Percentiles rank a stretch among this genome's conserved stretches.
Evolutionary conservation across 1,284 basidiomycete species (phyloP).

Genomic region (Neolentinus lepideus): DNA sequence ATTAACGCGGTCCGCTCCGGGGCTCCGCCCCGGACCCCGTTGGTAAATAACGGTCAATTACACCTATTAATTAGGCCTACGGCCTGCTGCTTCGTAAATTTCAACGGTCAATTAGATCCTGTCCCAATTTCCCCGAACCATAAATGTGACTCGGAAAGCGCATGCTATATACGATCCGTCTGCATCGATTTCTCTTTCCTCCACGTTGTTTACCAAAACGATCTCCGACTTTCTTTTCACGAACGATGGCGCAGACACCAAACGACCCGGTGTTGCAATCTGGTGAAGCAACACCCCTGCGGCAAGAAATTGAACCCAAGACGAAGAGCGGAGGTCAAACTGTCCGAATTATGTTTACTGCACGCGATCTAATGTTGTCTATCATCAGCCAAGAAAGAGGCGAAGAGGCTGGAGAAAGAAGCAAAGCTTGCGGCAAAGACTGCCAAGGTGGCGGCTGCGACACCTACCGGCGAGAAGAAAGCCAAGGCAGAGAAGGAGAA

Average conservation of each 20-base stretch:
- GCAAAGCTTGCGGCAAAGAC: constrained; percentile 77
- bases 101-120: too few relatives aligned
- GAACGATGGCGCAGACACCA: constrained; percentile 2
- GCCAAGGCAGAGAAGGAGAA: constrained; percentile 73
- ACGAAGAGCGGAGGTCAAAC: constrained; percentile 3
- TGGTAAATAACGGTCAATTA: too few relatives aligned
- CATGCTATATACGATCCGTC: constrained; percentile 1
- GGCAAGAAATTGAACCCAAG: not conserved
- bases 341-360: not conserved
- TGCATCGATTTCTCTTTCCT: constrained; percentile 3
- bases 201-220: not conserved
- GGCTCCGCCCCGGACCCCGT: too few relatives aligned
- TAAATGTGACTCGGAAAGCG: not conserved
- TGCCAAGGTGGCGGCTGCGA: constrained; percentile 41
- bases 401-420: constrained; percentile 62
- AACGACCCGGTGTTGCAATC: not conserved
- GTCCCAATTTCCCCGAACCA: too few relatives aligned
- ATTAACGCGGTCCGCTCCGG: too few relatives aligned
- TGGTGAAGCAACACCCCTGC: not conserved
- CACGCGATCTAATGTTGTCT: not conserved
- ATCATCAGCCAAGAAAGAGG: constrained; percentile 66
- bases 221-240: not conserved
- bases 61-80: too few relatives aligned
- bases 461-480: constrained; percentile 49
- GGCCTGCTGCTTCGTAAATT: too few relatives aligned